Evolutionary conservation across 2,329 filamentous ascomycete genomes (phyloP), one percentile per base, ranked within the genome.

Genomic region (Purpureocillium lavendulum): DNA sequence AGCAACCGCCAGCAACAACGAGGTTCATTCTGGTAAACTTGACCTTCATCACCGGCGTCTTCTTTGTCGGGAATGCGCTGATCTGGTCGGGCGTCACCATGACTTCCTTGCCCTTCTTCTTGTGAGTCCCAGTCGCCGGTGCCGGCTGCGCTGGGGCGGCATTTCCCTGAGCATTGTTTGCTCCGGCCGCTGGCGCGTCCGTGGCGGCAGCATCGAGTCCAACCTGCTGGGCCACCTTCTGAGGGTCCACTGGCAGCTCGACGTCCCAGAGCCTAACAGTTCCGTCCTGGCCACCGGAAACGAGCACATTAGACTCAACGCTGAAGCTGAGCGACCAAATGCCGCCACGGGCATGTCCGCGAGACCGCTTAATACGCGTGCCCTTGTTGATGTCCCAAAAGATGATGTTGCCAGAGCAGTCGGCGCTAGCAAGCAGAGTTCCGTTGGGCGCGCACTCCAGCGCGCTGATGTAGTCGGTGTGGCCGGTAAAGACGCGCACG

Each of bases 221-320:
- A 10, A 53, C 46, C 63, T 70, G 51, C 56, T 65, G 62, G 6
- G 59, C 73, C n/a, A 73, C 72, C 42, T 77, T 75, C 40, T 70
- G 73, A 8, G 77, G 74, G 45, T 87, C 75, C 21, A 82, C 70
- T 33, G 86, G 75, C 53, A 85, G 70, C 59, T 82, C 75, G 5
- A 95, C 84, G 52, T 97, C 92, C 92, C 92, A 98, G 7, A 96
- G 73, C 24, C 92, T 82, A 14, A 98, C 89, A 0, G 89, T 96
- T 47, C 87, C 84, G 56, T 98, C 92, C 29, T 90, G 84, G 15
- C 89, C 90, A 14, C 87, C 88, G 1, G 89, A 96, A 1, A 90
- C 84, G 1, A 98, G 77, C 2, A 95, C 83, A 2, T 77, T 92
- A 2, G 87, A 94, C 60, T 98, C 92, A 14, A 89, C 87, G 49